Conservation (phyloP, 768 basidiomycete genomes). For the Polyporus arcularius region DNA sequence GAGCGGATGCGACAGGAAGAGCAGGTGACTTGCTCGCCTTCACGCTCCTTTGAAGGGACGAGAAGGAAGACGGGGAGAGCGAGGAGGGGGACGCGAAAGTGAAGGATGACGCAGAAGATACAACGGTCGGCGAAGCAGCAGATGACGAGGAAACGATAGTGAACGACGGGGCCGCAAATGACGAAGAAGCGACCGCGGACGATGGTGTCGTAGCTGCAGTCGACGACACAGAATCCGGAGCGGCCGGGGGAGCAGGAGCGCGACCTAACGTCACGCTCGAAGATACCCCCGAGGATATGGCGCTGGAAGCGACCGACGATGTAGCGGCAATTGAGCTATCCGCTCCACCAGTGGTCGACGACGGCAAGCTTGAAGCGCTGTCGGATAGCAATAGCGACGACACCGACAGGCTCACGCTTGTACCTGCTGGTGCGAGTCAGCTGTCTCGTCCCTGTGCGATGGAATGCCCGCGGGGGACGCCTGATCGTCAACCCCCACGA, state of each 20-base stretch:
- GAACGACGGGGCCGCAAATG: neutral
- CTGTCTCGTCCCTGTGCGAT: neutral
- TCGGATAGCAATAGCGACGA: neutral
- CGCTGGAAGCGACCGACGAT: neutral
- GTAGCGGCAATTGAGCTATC: neutral
- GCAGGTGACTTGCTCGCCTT: neutral
- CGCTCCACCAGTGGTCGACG: conserved; percentile 1
- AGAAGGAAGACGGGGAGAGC: neutral
- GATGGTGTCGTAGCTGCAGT: neutral
- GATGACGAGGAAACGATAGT: neutral
- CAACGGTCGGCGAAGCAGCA: neutral
- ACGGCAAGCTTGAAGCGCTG: neutral
- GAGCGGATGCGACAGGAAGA: neutral
- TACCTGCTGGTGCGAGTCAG: neutral
- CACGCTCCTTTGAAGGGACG: neutral
- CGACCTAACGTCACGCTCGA: neutral
- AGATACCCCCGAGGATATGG: neutral
- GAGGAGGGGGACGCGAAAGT: neutral
- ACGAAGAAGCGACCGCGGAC: neutral
- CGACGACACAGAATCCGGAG: neutral
- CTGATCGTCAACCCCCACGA: neutral
- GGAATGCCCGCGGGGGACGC: neutral
- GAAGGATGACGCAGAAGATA: neutral
- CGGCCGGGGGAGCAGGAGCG: neutral
- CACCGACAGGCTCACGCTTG: neutral